Evolutionary conservation across 331 rosid species (phyloP).

Genomic region (Stylosanthes scabra): DNA sequence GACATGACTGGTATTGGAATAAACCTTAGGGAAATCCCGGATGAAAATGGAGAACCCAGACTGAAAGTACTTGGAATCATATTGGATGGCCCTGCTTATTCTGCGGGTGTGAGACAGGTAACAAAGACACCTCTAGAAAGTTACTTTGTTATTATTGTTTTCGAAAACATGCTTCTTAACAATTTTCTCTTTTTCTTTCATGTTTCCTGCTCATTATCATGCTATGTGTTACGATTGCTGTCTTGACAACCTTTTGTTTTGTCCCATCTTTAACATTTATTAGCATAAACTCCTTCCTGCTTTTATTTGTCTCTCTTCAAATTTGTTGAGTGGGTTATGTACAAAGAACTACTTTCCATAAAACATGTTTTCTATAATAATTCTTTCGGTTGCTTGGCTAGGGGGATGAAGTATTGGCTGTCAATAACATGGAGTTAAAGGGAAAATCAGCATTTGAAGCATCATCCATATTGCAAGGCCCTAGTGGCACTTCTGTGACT

Average conservation of each 20-base stretch:
- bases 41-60: conserved; percentile 68
- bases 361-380: conserved; percentile 17
- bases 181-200: not conserved
- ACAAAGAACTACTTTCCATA: not conserved
- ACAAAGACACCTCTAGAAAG: conserved; percentile 17
- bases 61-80: conserved; percentile 79
- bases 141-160: not conserved
- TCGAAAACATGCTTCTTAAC: not conserved
- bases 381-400: conserved; percentile 34
- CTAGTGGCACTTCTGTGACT: conserved; percentile 85
- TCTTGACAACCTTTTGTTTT: not conserved
- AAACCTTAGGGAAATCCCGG: conserved; percentile 90
- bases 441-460: conserved; percentile 96
- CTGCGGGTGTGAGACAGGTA: conserved; percentile 98
- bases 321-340: conserved; percentile 4
- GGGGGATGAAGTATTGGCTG: conserved; percentile 96
- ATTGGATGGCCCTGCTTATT: conserved; percentile 90
- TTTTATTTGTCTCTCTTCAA: not conserved
- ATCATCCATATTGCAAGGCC: conserved; percentile 88
- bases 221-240: not conserved
- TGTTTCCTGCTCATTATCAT: not conserved
- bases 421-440: conserved; percentile 73
- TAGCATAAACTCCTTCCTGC: not conserved
- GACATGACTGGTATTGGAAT: conserved; percentile 98
- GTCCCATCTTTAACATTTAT: conserved; percentile 14